Evolutionary conservation across 139 green algal species (phyloP).

Genomic region (Mychonastes homosphaera): DNA sequence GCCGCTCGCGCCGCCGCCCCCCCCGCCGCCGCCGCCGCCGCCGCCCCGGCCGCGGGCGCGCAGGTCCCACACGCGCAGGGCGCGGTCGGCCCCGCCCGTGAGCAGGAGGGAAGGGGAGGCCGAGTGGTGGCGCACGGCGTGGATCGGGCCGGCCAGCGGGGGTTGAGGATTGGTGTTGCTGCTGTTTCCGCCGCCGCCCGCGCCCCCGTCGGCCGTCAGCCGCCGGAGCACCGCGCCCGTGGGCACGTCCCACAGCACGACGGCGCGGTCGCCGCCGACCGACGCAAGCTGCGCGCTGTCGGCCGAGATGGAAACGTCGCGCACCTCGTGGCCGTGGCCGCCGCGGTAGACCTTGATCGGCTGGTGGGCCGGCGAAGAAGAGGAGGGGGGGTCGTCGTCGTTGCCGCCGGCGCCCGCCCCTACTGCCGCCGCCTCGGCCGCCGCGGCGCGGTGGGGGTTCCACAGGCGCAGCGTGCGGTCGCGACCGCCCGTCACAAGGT

Average conservation of each 20-base stretch:
- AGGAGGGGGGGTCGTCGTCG: neutral
- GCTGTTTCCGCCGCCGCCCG: too few relatives aligned
- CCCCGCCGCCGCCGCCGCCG: too few relatives aligned
- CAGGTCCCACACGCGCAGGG: too few relatives aligned
- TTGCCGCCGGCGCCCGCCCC: too few relatives aligned
- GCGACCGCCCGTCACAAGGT: slow-evolving; percentile 40
- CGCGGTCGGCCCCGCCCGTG: too few relatives aligned
- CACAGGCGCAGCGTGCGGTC: slow-evolving; percentile 74
- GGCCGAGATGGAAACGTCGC: slow-evolving; percentile 42
- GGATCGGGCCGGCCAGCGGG: too few relatives aligned
- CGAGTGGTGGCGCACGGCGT: too few relatives aligned
- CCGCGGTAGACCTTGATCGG: slow-evolving; percentile 57
- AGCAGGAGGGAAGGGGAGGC: too few relatives aligned
- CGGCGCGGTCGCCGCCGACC: slow-evolving; percentile 70
- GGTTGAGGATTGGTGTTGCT: too few relatives aligned
- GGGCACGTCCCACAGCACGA: slow-evolving; percentile 91
- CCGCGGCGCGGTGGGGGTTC: slow-evolving; percentile 69
- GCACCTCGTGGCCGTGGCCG: slow-evolving; percentile 67
- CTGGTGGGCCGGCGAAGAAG: neutral
- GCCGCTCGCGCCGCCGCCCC: too few relatives aligned
- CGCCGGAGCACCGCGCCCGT: slow-evolving; percentile 68
- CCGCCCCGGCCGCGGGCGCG: too few relatives aligned
- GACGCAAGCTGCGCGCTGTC: slow-evolving; percentile 90
- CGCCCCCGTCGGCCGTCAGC: too few relatives aligned
- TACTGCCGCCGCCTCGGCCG: neutral